Evolutionary conservation across 345 rosid genomes (phyloP).

Genomic region (Pugionium cornutum): DNA sequence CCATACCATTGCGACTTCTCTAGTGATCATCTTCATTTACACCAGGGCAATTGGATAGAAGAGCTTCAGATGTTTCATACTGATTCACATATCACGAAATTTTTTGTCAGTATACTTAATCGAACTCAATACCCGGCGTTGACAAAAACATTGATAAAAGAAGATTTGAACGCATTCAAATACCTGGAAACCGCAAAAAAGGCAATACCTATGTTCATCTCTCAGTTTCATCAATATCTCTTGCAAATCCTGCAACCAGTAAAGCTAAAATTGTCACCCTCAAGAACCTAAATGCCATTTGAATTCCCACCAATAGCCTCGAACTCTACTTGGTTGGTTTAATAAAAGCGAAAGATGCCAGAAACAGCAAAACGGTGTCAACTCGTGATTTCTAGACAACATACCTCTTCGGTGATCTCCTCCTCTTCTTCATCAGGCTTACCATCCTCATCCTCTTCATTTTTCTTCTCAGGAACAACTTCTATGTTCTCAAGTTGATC

Average conservation of each 20-base stretch:
- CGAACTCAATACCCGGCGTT: not conserved
- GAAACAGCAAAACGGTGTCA: slow-evolving; percentile 7
- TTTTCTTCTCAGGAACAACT: slow-evolving; percentile 59
- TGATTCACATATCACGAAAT: slow-evolving; percentile 36
- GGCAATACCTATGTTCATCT: slow-evolving; percentile 74
- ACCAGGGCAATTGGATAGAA: slow-evolving; percentile 78
- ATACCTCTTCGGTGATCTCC: slow-evolving; percentile 73
- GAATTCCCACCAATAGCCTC: slow-evolving; percentile 7
- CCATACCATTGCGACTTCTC: slow-evolving; percentile 13
- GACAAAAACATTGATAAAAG: slow-evolving; percentile 4
- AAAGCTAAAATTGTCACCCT: slow-evolving; percentile 15
- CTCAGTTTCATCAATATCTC: slow-evolving; percentile 69
- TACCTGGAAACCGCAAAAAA: slow-evolving; percentile 85
- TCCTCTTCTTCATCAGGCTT: slow-evolving; percentile 62
- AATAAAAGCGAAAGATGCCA: slow-evolving; percentile 2
- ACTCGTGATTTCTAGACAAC: slow-evolving; percentile 7
- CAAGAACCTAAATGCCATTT: not conserved
- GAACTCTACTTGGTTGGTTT: not conserved
- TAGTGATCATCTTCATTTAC: slow-evolving; percentile 75
- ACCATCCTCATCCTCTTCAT: slow-evolving; percentile 54
- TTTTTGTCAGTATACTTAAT: slow-evolving; percentile 13
- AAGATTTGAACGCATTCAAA: slow-evolving; percentile 9
- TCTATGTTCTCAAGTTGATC: slow-evolving; percentile 87
- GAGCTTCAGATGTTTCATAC: slow-evolving; percentile 85
- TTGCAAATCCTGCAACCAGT: slow-evolving; percentile 69